These are phyloP conservation scores for Rhinocladiella mackenziei DNA, from an alignment of 2,329 filamentous ascomycete species.

Conservation along the genomic window DNA sequence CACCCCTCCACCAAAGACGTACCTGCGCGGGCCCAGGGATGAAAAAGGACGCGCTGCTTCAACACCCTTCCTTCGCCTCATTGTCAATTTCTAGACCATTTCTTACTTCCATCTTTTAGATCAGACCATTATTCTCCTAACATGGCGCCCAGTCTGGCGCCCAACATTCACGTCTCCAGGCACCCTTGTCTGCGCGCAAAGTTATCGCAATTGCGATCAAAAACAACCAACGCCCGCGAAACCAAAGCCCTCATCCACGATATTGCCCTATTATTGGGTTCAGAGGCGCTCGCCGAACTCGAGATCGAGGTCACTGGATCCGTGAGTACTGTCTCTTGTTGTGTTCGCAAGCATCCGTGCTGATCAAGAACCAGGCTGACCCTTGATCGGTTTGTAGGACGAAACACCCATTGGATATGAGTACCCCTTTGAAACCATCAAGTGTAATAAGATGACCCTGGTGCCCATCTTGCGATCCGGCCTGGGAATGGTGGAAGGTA, in stretches of 20 bases:
- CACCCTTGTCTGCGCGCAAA: constrained; percentile 87
- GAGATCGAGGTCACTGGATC: constrained; percentile 56
- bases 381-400: constrained; percentile 52
- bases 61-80: too few species aligned
- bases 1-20: too few species aligned
- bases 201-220: constrained; percentile 80
- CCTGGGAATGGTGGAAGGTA: constrained; percentile 83
- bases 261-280: constrained; percentile 75
- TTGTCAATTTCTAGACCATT: neutral
- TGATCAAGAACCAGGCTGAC: constrained; percentile 17
- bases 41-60: too few species aligned
- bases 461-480: constrained; percentile 92
- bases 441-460: constrained; percentile 67
- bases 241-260: constrained; percentile 81
- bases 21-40: too few species aligned
- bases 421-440: constrained; percentile 63
- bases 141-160: constrained; percentile 40
- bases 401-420: constrained; percentile 72
- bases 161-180: constrained; percentile 68
- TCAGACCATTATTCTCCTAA: neutral
- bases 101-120: neutral
- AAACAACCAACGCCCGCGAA: constrained; percentile 64
- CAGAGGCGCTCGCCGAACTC: constrained; percentile 70
- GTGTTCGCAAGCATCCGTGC: constrained; percentile 3
- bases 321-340: constrained; percentile 50